phyloP scores from a whole-genome alignment of 202 grass and related monocot genomes.

The Setaria viridis region DNA sequence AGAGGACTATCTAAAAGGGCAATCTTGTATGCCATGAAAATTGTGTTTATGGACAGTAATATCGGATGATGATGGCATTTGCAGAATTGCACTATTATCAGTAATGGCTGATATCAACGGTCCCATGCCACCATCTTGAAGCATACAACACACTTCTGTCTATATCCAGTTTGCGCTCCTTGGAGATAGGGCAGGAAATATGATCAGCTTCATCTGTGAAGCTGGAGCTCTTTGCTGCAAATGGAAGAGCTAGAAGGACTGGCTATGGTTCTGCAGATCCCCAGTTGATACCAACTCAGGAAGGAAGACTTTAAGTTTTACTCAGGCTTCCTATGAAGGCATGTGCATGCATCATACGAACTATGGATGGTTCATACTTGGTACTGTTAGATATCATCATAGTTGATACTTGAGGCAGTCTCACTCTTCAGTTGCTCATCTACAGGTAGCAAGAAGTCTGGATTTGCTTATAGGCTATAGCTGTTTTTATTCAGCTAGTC shows the following conservation, averaged over 20 bases:
- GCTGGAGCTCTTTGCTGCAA: conserved; percentile 9
- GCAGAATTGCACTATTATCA: neutral
- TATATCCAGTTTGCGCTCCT: neutral
- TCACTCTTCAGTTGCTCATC: conserved; percentile 8
- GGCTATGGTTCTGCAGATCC: neutral
- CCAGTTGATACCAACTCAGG: neutral
- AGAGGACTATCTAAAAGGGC: neutral
- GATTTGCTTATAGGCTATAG: neutral
- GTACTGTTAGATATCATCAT: neutral
- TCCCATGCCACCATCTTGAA: conserved; percentile 31
- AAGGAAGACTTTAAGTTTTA: neutral
- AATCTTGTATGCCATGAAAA: conserved; percentile 34
- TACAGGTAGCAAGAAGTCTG: neutral
- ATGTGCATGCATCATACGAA: conserved; percentile 15
- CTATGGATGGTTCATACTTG: neutral
- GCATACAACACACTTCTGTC: neutral
- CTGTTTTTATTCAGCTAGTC: conserved; percentile 10
- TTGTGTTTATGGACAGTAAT: neutral
- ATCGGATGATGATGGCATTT: neutral
- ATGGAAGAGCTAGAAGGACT: neutral
- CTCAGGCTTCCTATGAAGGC: neutral
- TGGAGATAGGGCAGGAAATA: conserved; percentile 21
- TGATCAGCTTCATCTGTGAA: conserved; percentile 2
- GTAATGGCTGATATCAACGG: conserved; percentile 13
- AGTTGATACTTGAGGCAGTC: neutral